Conservation (phyloP, 208 protist species). For the Leishmania turanica region DNA sequence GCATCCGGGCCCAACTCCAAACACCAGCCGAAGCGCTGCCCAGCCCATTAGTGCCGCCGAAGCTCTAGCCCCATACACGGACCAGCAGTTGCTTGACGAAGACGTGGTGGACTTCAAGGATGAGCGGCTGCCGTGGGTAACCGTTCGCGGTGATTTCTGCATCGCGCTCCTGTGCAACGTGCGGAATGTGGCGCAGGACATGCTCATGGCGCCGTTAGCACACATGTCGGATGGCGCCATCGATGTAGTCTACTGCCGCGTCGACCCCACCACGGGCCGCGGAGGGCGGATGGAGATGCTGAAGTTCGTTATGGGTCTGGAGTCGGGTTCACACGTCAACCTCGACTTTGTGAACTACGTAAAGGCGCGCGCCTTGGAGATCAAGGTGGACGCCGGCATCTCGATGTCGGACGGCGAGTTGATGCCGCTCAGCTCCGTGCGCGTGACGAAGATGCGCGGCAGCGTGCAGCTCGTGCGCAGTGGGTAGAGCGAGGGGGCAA, state of each 20-base stretch:
- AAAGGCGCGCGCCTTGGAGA: conserved; percentile 77
- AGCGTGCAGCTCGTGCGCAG: conserved; percentile 62
- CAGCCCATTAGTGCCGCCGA: conserved; percentile 10
- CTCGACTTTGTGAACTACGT: conserved; percentile 74
- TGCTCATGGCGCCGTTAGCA: conserved; percentile 72
- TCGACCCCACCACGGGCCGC: conserved; percentile 29
- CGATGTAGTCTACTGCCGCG: conserved; percentile 72
- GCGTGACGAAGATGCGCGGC: conserved; percentile 59
- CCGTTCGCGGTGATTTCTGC: conserved; percentile 69
- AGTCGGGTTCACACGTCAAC: conserved; percentile 68
- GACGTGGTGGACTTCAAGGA: conserved; percentile 70
- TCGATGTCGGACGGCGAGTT: conserved; percentile 87
- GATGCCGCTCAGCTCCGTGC: conserved; percentile 73
- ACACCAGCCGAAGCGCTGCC: not conserved
- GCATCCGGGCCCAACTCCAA: conserved; percentile 9
- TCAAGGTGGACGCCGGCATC: conserved; percentile 70
- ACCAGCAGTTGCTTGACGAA: conserved; percentile 49
- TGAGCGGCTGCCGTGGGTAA: conserved; percentile 69
- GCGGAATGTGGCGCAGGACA: conserved; percentile 72
- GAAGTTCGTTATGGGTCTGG: conserved; percentile 65
- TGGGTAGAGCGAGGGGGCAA: conserved; percentile 19
- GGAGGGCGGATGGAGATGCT: conserved; percentile 66
- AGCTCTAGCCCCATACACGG: conserved; percentile 26
- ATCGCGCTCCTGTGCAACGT: conserved; percentile 72
- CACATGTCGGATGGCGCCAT: conserved; percentile 84